phyloP scores from a whole-genome alignment of 148 eudicot genomes.

The Tetragonia tetragonoides region DNA sequence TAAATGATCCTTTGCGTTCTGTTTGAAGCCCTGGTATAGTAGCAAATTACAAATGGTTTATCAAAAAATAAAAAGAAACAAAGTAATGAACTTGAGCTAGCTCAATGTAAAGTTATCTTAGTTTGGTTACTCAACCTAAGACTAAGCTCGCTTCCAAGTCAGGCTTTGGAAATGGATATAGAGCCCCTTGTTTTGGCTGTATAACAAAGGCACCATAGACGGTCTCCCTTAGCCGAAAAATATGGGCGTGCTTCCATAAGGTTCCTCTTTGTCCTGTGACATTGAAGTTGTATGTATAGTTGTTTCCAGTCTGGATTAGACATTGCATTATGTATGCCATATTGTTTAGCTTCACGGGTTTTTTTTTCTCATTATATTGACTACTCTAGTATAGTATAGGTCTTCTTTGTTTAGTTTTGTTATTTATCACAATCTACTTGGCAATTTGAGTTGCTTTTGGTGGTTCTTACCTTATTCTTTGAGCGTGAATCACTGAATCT shows the following conservation, averaged over 20 bases:
- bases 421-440: too few species aligned
- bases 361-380: too few species aligned
- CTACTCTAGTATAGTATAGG: too few species aligned
- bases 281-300: conserved; percentile 50
- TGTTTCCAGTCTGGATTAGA: conserved; percentile 52
- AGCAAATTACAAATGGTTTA: too few species aligned
- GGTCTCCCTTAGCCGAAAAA: conserved; percentile 61
- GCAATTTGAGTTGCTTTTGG: too few species aligned
- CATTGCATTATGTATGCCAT: conserved; percentile 73
- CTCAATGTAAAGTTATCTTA: neutral
- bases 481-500: too few species aligned
- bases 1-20: neutral
- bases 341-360: too few species aligned
- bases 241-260: conserved; percentile 77
- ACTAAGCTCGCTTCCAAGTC: conserved; percentile 37
- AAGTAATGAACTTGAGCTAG: too few species aligned
- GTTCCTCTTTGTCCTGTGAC: conserved; percentile 71
- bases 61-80: too few species aligned
- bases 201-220: conserved; percentile 69
- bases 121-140: conserved; percentile 26
- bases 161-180: conserved; percentile 58
- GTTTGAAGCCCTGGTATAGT: too few species aligned
- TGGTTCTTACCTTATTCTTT: too few species aligned
- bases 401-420: too few species aligned
- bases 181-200: conserved; percentile 52